These are phyloP conservation scores for Carex littledalei DNA, from an alignment of 176 grass and related monocot genomes.

Conservation along the genomic window DNA sequence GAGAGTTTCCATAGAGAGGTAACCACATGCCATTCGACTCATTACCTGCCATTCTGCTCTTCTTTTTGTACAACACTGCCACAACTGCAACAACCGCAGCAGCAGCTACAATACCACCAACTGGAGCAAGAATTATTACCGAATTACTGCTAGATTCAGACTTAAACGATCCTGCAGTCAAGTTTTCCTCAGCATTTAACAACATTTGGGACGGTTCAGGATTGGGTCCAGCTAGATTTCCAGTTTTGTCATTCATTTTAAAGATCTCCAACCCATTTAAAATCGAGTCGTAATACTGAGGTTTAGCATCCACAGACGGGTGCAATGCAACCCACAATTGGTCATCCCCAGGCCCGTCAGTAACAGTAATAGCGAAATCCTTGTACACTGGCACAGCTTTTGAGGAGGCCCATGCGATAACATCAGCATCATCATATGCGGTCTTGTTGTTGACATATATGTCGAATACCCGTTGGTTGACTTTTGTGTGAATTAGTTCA, in stretches of 20 bases:
- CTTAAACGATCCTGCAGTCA: conserved; percentile 21
- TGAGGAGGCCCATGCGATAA: conserved; percentile 44
- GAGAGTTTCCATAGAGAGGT: conserved; percentile 57
- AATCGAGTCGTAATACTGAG: conserved; percentile 67
- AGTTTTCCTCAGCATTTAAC: conserved; percentile 36
- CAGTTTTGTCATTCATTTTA: conserved; percentile 47
- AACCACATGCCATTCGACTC: conserved; percentile 57
- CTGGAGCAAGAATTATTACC: conserved; percentile 40
- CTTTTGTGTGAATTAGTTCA: conserved; percentile 48
- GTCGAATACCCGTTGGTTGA: conserved; percentile 74
- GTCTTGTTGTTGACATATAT: conserved; percentile 85
- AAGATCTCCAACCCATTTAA: conserved; percentile 81
- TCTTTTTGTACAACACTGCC: conserved; percentile 44
- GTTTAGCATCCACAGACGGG: conserved; percentile 46
- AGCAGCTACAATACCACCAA: conserved; percentile 45
- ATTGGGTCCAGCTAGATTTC: conserved; percentile 47
- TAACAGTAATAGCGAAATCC: conserved; percentile 44
- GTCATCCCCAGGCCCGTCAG: conserved; percentile 35
- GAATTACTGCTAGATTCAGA: conserved; percentile 14
- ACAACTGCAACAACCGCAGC: conserved; percentile 40
- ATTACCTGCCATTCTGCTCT: conserved; percentile 14
- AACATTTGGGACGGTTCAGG: conserved; percentile 56
- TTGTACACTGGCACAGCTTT: conserved; percentile 56
- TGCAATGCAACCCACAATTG: conserved; percentile 60
- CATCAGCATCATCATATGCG: conserved; percentile 49